phyloP scores from a whole-genome alignment of 2,329 filamentous ascomycete species.

The Scorias spongiosa region DNA sequence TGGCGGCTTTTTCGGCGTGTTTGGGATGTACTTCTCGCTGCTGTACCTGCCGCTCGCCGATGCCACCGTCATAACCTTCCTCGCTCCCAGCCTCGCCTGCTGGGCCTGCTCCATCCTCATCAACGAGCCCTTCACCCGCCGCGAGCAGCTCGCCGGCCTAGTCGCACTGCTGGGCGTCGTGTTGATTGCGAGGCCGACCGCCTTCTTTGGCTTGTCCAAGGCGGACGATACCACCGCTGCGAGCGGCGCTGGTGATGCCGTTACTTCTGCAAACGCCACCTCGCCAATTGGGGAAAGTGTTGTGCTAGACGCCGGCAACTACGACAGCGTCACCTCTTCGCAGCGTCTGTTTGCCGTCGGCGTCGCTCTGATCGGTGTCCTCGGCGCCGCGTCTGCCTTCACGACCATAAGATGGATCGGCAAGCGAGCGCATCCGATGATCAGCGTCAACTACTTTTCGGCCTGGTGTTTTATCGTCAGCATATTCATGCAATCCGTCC shows the following conservation, averaged over 20 bases:
- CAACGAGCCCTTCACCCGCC: slow-evolving; percentile 61
- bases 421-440: slow-evolving; percentile 62
- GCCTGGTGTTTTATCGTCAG: slow-evolving; percentile 55
- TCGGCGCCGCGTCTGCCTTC: slow-evolving; percentile 60
- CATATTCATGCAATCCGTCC: slow-evolving; percentile 38
- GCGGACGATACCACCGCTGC: slow-evolving; percentile 15
- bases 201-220: slow-evolving; percentile 32
- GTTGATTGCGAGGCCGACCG: slow-evolving; percentile 60
- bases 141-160: slow-evolving; percentile 60
- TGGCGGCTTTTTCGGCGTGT: slow-evolving; percentile 61
- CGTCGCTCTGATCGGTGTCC: slow-evolving; percentile 59
- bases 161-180: slow-evolving; percentile 67
- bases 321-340: slow-evolving; percentile 37
- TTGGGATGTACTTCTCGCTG: slow-evolving; percentile 58
- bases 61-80: slow-evolving; percentile 78
- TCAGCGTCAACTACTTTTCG: slow-evolving; percentile 75
- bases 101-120: slow-evolving; percentile 65
- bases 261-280: slow-evolving; percentile 18
- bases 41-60: slow-evolving; percentile 74
- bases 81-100: slow-evolving; percentile 63
- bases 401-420: slow-evolving; percentile 69
- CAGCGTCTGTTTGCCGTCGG: slow-evolving; percentile 57
- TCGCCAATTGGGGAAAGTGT: slow-evolving; percentile 2
- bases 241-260: slow-evolving; percentile 18
- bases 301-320: slow-evolving; percentile 18